A percentile compares a stretch with the other conserved stretches of the same genome.
phyloP scores from a whole-genome alignment of 352 stramenopile genomes.

The Peronospora belbahrii region DNA sequence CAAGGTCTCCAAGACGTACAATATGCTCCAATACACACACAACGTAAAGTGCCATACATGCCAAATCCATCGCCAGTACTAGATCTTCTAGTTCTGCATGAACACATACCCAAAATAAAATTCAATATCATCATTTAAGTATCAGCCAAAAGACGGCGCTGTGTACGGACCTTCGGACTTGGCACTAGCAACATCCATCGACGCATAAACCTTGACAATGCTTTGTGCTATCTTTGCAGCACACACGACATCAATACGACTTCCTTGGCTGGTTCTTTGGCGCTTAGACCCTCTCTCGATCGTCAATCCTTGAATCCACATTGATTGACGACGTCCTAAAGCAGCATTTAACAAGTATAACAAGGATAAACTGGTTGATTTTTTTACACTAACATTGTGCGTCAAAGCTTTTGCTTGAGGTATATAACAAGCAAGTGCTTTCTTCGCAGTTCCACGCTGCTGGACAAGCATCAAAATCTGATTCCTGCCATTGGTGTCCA shows the following conservation, averaged over 20 bases:
- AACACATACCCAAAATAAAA: neutral
- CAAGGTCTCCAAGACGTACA: constrained; percentile 46
- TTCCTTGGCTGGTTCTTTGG: constrained; percentile 15
- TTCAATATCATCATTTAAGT: neutral
- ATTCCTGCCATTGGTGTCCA: constrained; percentile 5
- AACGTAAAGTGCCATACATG: constrained; percentile 44
- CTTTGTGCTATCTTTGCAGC: constrained; percentile 53
- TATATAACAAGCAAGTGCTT: constrained; percentile 16
- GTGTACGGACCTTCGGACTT: constrained; percentile 15
- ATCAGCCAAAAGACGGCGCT: neutral
- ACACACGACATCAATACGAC: constrained; percentile 34
- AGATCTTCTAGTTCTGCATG: constrained; percentile 21
- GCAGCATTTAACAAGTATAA: constrained; percentile 21
- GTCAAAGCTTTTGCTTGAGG: constrained; percentile 9
- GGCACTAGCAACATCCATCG: constrained; percentile 1
- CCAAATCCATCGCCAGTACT: constrained; percentile 40
- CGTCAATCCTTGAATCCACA: constrained; percentile 12
- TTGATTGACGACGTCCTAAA: constrained; percentile 10
- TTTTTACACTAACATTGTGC: neutral
- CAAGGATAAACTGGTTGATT: neutral
- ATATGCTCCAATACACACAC: constrained; percentile 35
- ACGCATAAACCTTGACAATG: constrained; percentile 51
- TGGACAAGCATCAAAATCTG: constrained; percentile 27
- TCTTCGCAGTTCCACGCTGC: constrained; percentile 5
- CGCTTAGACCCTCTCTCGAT: constrained; percentile 10